phyloP scores from a whole-genome alignment of 768 basidiomycete genomes.

The Hericium alpestre region DNA sequence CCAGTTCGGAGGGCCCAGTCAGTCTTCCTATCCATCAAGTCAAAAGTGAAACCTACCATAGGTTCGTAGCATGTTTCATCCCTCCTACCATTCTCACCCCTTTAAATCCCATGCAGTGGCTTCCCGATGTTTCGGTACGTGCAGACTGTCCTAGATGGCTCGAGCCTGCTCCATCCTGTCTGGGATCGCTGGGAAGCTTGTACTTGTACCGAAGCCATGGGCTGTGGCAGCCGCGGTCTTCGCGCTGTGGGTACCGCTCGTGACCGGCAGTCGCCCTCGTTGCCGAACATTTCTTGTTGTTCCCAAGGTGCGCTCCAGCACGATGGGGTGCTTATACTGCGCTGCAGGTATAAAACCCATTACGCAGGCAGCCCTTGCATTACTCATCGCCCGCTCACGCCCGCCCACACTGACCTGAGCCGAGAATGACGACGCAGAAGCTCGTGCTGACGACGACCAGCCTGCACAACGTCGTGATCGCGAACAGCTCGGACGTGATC shows the following conservation, averaged over 20 bases:
- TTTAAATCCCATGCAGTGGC: too few relatives aligned
- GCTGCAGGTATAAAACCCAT: not conserved
- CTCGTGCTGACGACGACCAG: conserved; percentile 29
- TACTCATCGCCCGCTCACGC: not conserved
- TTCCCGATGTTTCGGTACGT: not conserved
- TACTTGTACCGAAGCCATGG: not conserved
- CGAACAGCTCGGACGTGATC: conserved; percentile 26
- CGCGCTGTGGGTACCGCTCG: not conserved
- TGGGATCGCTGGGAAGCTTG: too few relatives aligned
- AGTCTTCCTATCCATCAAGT: too few relatives aligned
- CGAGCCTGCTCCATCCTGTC: not conserved
- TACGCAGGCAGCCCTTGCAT: not conserved
- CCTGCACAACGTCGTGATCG: conserved; percentile 27
- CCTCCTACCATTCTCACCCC: too few relatives aligned
- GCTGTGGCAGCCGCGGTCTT: not conserved
- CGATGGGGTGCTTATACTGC: not conserved
- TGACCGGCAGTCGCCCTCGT: not conserved
- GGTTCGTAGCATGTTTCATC: too few relatives aligned
- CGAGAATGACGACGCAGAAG: conserved; percentile 17
- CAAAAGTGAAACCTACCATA: too few relatives aligned
- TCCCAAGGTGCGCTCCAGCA: conserved; percentile 1
- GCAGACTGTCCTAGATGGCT: not conserved
- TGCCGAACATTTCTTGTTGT: not conserved
- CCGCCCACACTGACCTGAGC: not conserved
- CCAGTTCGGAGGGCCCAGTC: too few relatives aligned